phyloP scores from a whole-genome alignment of 805 yeast species.

The Wickerhamomyces mucosus region DNA sequence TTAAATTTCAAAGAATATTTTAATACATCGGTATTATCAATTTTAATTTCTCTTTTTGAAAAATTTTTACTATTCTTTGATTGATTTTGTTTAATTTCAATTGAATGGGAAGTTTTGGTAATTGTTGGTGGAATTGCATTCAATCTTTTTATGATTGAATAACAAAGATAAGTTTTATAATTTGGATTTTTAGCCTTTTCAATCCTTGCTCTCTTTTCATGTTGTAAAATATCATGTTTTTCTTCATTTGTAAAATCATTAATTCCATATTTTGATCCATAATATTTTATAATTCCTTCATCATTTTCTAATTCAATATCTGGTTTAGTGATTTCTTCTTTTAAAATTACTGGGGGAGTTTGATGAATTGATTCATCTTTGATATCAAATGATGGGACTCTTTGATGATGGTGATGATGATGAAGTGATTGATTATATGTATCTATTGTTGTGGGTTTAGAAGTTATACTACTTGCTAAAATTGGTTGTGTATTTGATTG shows the following conservation, averaged over 20 bases:
- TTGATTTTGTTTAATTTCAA: no score
- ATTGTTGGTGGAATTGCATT: conserved; percentile 14
- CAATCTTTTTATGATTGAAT: conserved; percentile 20
- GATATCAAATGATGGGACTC: background rate
- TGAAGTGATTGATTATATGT: background rate
- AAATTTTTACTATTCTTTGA: conserved; percentile 8
- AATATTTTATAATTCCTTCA: conserved; percentile 20
- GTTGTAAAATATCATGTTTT: conserved; percentile 21
- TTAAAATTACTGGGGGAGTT: conserved; percentile 7
- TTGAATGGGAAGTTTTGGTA: background rate
- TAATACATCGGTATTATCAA: conserved; percentile 32
- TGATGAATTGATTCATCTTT: background rate
- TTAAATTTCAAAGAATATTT: conserved; percentile 32
- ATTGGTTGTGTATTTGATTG: conserved; percentile 1
- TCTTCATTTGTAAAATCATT: conserved; percentile 20
- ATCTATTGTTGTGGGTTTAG: background rate
- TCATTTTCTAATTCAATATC: conserved; percentile 16
- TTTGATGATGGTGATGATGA: background rate
- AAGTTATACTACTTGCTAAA: background rate
- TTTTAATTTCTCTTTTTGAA: conserved; percentile 17
- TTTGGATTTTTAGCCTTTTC: conserved; percentile 19
- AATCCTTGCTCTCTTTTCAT: conserved; percentile 19
- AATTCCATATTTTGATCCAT: conserved; percentile 18
- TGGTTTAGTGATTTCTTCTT: conserved; percentile 17
- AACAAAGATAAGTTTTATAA: conserved; percentile 20